Evolutionary conservation across 768 basidiomycete species (phyloP).

Genomic region (Termitomyces sp.): DNA sequence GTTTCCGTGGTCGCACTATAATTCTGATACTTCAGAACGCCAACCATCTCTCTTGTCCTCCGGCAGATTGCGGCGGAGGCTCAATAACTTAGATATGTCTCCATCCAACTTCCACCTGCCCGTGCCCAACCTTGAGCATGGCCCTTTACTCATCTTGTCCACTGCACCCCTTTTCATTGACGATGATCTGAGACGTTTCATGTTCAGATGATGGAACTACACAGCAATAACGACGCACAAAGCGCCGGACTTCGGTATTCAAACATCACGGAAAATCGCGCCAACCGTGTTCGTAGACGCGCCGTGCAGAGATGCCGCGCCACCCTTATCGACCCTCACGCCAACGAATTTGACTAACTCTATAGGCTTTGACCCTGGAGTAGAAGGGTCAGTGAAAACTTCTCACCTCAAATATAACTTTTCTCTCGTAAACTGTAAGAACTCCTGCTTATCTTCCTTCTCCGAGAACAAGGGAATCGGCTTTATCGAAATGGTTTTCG

Average conservation of each 20-base stretch:
- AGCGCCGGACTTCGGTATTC: background rate
- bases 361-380: background rate
- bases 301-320: background rate
- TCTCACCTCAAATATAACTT: background rate
- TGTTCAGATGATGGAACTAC: background rate
- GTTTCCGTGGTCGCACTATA: no score
- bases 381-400: background rate
- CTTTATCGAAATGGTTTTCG: background rate
- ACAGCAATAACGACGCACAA: background rate
- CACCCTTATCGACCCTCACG: background rate
- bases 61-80: no score
- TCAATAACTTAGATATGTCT: no score
- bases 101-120: no score
- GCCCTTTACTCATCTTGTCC: no score
- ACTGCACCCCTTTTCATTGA: no score
- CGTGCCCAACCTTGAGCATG: no score
- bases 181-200: background rate
- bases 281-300: background rate
- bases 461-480: slow-evolving; percentile 3
- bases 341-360: background rate
- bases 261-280: no score
- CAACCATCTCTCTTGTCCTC: no score
- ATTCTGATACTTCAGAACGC: no score
- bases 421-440: background rate
- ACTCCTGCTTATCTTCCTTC: background rate